Conservation (phyloP, 1,139 yeast genomes). For the Protomyces gravidus region DNA sequence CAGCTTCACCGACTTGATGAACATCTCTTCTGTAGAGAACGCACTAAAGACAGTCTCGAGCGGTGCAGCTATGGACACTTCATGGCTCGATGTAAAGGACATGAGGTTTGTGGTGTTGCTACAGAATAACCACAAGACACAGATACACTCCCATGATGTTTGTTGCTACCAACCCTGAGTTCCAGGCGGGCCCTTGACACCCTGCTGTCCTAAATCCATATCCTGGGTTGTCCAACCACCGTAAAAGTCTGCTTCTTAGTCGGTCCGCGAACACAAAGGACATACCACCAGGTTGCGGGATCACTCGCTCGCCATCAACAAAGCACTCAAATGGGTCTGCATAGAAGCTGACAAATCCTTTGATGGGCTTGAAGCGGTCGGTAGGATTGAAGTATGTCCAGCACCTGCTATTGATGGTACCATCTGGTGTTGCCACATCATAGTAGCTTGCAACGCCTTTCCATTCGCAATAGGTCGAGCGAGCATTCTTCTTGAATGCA, state of each 20-base stretch:
- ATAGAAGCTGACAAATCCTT: constrained; percentile 22
- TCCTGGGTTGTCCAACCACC: constrained; percentile 26
- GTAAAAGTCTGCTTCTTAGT: neutral
- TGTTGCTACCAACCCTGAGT: constrained; percentile 16
- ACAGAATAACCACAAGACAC: neutral
- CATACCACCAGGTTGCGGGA: constrained; percentile 21
- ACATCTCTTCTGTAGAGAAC: constrained; percentile 7
- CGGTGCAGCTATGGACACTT: neutral
- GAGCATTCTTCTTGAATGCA: constrained; percentile 2
- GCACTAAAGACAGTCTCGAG: neutral
- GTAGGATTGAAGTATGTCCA: constrained; percentile 19
- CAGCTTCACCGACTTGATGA: neutral
- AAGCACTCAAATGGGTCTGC: constrained; percentile 24
- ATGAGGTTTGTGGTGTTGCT: neutral
- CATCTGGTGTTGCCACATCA: neutral
- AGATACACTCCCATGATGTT: neutral
- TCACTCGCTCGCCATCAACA: constrained; percentile 18
- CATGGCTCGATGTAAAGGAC: neutral
- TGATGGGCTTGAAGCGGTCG: constrained; percentile 8
- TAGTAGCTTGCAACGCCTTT: constrained; percentile 20
- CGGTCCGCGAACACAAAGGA: too few species aligned
- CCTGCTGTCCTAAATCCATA: constrained; percentile 14
- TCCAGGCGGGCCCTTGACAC: constrained; percentile 26
- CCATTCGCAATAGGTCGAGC: constrained; percentile 22
- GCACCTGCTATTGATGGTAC: constrained; percentile 11